Evolutionary conservation across 306 rosid genomes (phyloP), one percentile per base, ranked within the genome.

Genomic region (Luffa acutangula): DNA sequence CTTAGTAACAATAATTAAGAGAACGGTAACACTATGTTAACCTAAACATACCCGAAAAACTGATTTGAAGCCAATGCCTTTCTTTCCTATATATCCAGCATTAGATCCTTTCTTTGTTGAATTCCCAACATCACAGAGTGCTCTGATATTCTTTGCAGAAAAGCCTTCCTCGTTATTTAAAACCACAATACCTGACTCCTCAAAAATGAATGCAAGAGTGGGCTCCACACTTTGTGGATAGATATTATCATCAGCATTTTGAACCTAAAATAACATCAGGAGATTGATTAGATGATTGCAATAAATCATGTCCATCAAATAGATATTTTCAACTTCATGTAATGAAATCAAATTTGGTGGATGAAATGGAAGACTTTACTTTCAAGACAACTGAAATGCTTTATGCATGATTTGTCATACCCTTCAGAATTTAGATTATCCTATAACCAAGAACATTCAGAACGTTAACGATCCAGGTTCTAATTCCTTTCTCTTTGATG

Each of bases 1-100:
- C n/a, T 21, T 49, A 13, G 78, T 31, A 74, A 39, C 31, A 25
- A 82, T 51, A 62, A 73, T 33, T 18, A 56, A 33, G 54, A 42
- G 73, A 69, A 45, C 53, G 34, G 74, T 17, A 41, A 66, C 51
- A 54, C 70, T 37, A 34, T 25, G 45, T 48, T 49, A 62, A 37
- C n/a, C n/a, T 49, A 7, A 31, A 85, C 95, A 46, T 92, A 92
- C 98, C 84, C 98, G 92, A 75, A 94, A 94, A 75, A 94, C 98
- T 74, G 98, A 94, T 85, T 94, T 94, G 85, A 94, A 94, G 82
- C 98, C 98, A 64, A 94, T 94, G 88, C 98, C 98, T 84, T 94
- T 94, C 90, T 91, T 83, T 79, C 98, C 98, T 69, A 94, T 94
- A 83, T 94, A 94, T 78, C 98, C 98, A 82, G 91, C 88, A 85